Evolutionary conservation across 2,329 filamentous ascomycete genomes (phyloP).

Genomic region (Aspergillus tamarii): DNA sequence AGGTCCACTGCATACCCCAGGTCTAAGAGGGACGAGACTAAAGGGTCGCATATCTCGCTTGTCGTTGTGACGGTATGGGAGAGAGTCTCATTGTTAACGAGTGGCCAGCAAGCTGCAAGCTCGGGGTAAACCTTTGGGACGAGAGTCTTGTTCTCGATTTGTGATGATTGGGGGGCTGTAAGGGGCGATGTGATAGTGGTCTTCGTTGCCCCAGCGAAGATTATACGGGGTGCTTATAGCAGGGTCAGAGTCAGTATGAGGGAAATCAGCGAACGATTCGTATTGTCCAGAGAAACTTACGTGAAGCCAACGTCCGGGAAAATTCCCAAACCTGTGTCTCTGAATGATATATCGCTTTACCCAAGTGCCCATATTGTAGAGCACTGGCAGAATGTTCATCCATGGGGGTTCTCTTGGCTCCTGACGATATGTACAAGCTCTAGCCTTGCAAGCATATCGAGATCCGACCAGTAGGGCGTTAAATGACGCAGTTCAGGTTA

Average conservation of each 20-base stretch:
- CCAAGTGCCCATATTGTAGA: conserved; percentile 63
- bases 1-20: conserved; percentile 52
- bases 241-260: conserved; percentile 10
- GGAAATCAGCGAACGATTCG: not conserved
- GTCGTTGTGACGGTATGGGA: conserved; percentile 37
- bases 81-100: conserved; percentile 32
- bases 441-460: conserved; percentile 36
- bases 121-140: conserved; percentile 39
- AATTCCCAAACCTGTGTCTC: conserved; percentile 56
- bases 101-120: conserved; percentile 37
- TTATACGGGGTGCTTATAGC: conserved; percentile 26
- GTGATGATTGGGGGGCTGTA: conserved; percentile 16
- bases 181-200: conserved; percentile 30
- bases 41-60: conserved; percentile 38
- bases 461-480: conserved; percentile 5
- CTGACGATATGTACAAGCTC: conserved; percentile 29
- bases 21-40: conserved; percentile 49
- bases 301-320: conserved; percentile 37
- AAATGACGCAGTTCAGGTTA: not conserved
- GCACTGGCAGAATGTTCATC: conserved; percentile 54
- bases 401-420: conserved; percentile 55
- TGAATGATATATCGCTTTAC: conserved; percentile 53
- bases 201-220: conserved; percentile 36
- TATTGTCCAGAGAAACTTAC: conserved; percentile 24
- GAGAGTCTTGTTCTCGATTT: conserved; percentile 24